Base-by-base conservation (phyloP, 495 filamentous ascomycete genomes). In the Trichocladium uniseriatum region DNA sequence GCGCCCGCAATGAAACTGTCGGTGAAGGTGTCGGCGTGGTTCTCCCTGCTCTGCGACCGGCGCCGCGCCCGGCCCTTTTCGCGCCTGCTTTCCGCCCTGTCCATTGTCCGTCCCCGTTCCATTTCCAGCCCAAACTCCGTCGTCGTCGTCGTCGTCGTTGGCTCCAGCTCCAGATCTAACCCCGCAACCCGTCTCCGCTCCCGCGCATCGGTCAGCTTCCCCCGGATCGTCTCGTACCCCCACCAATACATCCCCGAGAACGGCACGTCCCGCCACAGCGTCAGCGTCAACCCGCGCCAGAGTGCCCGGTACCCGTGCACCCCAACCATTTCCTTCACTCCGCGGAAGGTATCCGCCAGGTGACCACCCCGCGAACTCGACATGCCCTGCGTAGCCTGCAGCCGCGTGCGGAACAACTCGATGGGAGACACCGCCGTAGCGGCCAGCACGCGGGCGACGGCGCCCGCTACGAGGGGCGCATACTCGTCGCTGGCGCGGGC, bases 181-280 rank as follows among this genome's bases (percentile, higher is more conserved):
- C n/a, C n/a, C n/a, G n/a, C n/a, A n/a, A n/a, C 29, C 37, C 34
- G 20, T 13, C 9, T 19, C 15, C 71, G 64, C 51, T 79, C 77
- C 5, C 86, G 81, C 20, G 75, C 62, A 42, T 86, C 79, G 6
- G 78, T 81, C 27, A 95, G 63, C 22, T 57, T 60, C 29, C 78
- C 77, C 24, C 87, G 81, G 36, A 88, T 79, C 24, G 78, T 74
- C 71, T 98, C 92, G 61, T 98, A 98, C 11, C 92, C 92, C 79
- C 85, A 88, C 92, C 92, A 98, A 69, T 98, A 98, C 45, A 98
- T 74, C 7, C 85, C 92, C 5, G 91, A 96, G 61, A 98, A 98
- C 1, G 92, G 92, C 0, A 96, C 92, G 61, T 98, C 92, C 24
- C 92, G 77, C 92, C 92, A 98, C 58, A 98, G 79, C 0, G 91